Percentiles rank a stretch among this genome's conserved stretches.
phyloP scores from a whole-genome alignment of 2,329 filamentous ascomycete species.

The Calonectria ilicicola region DNA sequence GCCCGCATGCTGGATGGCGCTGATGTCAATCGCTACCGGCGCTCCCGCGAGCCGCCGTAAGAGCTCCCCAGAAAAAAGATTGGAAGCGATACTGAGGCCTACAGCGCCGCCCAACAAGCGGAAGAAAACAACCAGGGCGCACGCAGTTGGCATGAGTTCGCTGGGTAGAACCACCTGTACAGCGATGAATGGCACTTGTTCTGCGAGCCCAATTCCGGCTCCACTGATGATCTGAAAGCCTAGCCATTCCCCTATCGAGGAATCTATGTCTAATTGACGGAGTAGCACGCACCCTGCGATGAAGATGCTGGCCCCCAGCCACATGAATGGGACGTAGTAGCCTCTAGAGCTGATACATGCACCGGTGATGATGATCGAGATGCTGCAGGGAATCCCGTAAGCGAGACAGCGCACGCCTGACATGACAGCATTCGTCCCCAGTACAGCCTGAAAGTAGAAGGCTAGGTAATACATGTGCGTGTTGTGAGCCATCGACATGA shows the following conservation, averaged over 20 bases:
- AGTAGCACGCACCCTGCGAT: not conserved
- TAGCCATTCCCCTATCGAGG: not conserved
- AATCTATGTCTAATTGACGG: not conserved
- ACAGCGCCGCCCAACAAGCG: not conserved
- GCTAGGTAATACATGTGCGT: slow-evolving; percentile 28
- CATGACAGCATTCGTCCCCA: not conserved
- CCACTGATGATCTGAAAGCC: not conserved
- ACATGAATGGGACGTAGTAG: not conserved
- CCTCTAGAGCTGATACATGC: not conserved
- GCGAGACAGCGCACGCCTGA: not conserved
- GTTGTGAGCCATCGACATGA: slow-evolving; percentile 30
- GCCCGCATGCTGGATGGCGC: not conserved
- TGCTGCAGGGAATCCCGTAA: not conserved
- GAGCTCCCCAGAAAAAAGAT: not conserved
- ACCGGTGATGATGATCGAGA: not conserved
- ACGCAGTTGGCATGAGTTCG: not conserved
- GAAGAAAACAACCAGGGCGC: not conserved
- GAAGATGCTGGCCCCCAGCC: not conserved
- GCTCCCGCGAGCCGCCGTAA: not conserved
- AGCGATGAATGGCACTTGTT: not conserved
- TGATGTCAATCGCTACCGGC: not conserved
- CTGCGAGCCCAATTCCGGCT: not conserved
- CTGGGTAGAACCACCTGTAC: not conserved
- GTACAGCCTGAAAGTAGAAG: slow-evolving; percentile 21
- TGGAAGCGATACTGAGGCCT: not conserved